Evolutionary conservation across 2,329 filamentous ascomycete species (phyloP).

Genomic region (Cladophialophora yegresii): DNA sequence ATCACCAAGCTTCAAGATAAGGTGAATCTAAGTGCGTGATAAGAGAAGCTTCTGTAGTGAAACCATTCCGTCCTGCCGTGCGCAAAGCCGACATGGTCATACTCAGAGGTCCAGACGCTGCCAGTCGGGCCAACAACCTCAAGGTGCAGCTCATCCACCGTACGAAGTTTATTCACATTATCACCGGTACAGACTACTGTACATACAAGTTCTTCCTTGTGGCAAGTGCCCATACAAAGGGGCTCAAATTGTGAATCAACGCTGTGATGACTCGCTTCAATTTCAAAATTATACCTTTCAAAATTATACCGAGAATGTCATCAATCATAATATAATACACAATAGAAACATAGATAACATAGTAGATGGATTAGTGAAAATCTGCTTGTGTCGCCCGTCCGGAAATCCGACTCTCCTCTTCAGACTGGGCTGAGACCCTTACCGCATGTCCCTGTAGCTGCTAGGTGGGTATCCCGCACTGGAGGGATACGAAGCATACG

Average conservation of each 20-base stretch:
- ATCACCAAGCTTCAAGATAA: slow-evolving; percentile 10
- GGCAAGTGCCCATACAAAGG: not conserved
- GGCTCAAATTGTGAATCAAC: not conserved
- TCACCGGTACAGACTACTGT: not conserved
- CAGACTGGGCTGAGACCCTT: not conserved
- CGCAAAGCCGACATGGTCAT: not conserved
- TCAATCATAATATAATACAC: slow-evolving; percentile 15
- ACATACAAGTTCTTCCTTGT: not conserved
- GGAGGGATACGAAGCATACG: slow-evolving; percentile 24
- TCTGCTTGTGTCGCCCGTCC: not conserved
- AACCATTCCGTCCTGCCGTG: not conserved
- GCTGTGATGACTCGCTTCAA: not conserved
- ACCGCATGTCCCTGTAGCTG: slow-evolving; percentile 29
- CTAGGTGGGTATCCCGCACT: slow-evolving; percentile 27
- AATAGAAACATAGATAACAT: not conserved
- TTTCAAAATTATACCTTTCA: too few relatives aligned
- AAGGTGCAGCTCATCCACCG: not conserved
- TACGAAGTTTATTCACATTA: not conserved
- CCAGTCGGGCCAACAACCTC: not conserved
- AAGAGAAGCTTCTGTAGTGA: slow-evolving; percentile 5
- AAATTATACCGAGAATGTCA: not conserved
- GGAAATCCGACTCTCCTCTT: not conserved
- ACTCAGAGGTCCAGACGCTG: not conserved
- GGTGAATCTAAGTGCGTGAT: not conserved
- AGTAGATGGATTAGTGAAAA: not conserved